These are phyloP conservation scores for Noccaea bulbosa DNA, from an alignment of 345 rosid species.

Conservation along the genomic window DNA sequence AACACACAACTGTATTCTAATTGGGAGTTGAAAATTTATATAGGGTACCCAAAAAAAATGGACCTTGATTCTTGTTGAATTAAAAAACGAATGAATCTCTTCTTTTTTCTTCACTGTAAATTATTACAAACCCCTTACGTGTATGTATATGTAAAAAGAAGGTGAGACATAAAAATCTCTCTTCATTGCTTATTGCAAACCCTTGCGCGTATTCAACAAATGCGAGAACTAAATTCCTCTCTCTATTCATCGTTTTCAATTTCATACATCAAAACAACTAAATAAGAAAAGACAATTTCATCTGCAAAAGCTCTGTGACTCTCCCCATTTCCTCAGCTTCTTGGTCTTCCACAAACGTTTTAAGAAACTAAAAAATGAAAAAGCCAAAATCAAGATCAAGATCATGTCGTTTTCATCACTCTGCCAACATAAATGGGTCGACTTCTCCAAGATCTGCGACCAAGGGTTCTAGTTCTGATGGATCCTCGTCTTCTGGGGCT, in stretches of 20 bases:
- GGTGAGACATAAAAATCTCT: not conserved
- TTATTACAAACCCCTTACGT: not conserved
- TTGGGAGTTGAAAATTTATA: conserved; percentile 23
- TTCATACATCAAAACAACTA: conserved; percentile 40
- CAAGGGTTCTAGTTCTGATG: conserved; percentile 52
- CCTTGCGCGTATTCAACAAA: conserved; percentile 27
- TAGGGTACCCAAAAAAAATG: conserved; percentile 1
- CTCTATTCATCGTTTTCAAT: conserved; percentile 34
- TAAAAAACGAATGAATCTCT: conserved; percentile 9
- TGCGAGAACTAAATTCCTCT: conserved; percentile 32
- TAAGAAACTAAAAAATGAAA: conserved; percentile 1
- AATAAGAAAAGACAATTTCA: conserved; percentile 28
- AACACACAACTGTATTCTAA: conserved; percentile 16
- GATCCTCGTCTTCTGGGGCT: conserved; percentile 63
- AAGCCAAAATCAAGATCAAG: conserved; percentile 19
- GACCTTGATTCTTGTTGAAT: conserved; percentile 28
- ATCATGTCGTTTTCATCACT: conserved; percentile 44
- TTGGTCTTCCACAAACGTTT: conserved; percentile 21
- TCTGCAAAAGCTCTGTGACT: conserved; percentile 38
- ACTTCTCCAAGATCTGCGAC: conserved; percentile 83
- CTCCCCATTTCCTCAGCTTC: conserved; percentile 24
- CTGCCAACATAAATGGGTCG: conserved; percentile 87
- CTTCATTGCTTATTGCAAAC: conserved; percentile 43
- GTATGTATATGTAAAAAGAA: conserved; percentile 1
- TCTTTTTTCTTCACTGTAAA: not conserved